Evolutionary conservation across 345 rosid genomes (phyloP), one percentile per base, ranked within the genome.

Genomic region (Orychophragmus violaceus): DNA sequence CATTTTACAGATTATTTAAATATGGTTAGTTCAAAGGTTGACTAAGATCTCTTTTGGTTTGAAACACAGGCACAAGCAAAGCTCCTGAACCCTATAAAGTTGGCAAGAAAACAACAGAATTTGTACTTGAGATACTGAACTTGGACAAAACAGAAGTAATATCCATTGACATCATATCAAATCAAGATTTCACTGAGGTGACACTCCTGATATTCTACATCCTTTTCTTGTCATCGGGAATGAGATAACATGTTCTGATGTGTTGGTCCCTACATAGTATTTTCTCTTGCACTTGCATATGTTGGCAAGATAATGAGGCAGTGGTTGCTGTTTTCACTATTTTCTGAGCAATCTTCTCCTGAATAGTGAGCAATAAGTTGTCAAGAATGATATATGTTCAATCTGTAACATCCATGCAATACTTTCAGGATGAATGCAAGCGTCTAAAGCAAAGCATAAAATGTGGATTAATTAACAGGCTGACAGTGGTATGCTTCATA

Each of bases 161-260:
- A 32, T 80, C 92, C 16, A 85, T 94, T 52, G 99, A 94, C 81
- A 87, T 81, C 59, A 83, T 94, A 77, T 94, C 99, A 64, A 94
- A 94, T 66, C 99, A 94, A 84, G 99, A 88, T 71, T 94, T 94
- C 68, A 88, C 97, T 14, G 96, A 94, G 97, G 99, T 94, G 74
- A 81, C 64, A 22, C 45, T 35, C 55, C 64, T 45, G n/a, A 51
- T 41, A 53, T 6, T 14, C 12, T 32, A 24, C 42, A 25, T 46
- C 21, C 52, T 33, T 62, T 30, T 62, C 18, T 6, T 24, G 4
- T n/a, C 3, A 36, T 49, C 4, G n/a, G 41, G 14, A 50, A 49
- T 37, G 48, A 11, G 61, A 19, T n/a, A 61, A 23, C 53, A 19
- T 37, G 32, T 37, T 60, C 18, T 21, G 21, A 19, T 25, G 8